A percentile compares a stretch with the other conserved stretches of the same genome.
phyloP scores from a whole-genome alignment of 352 stramenopile species.

The Globisporangium mamillatum region DNA sequence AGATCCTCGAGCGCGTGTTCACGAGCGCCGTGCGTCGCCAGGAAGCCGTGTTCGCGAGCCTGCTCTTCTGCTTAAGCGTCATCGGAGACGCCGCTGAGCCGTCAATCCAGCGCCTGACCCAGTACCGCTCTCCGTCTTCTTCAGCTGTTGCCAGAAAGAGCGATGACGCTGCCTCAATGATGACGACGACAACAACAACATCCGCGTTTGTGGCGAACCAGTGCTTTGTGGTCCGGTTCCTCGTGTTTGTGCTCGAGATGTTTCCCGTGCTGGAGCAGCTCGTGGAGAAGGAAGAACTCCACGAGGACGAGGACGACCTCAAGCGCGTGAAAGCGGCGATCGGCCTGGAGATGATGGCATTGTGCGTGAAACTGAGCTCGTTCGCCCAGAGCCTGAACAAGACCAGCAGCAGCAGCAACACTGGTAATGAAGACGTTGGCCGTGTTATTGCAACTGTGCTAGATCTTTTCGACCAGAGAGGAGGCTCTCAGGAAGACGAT shows the following conservation, averaged over 20 bases:
- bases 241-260: constrained; percentile 62
- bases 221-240: constrained; percentile 49
- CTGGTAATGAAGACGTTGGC: no score
- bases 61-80: constrained; percentile 55
- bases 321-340: constrained; percentile 39
- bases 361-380: constrained; percentile 54
- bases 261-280: constrained; percentile 48
- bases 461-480: constrained; percentile 12
- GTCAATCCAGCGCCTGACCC: constrained; percentile 35
- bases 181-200: not conserved
- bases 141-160: not conserved
- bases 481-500: not conserved
- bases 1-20: constrained; percentile 63
- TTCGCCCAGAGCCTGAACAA: constrained; percentile 21
- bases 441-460: constrained; percentile 6
- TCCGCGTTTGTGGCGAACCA: constrained; percentile 33
- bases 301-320: constrained; percentile 66
- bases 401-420: not conserved
- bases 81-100: constrained; percentile 36
- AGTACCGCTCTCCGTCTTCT: constrained; percentile 11
- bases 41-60: constrained; percentile 46
- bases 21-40: constrained; percentile 43
- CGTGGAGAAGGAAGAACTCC: constrained; percentile 60
- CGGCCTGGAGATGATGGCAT: constrained; percentile 44
- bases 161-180: not conserved